Evolutionary conservation across 768 basidiomycete species (phyloP).

Genomic region (Sistotremastrum niveocremeum): DNA sequence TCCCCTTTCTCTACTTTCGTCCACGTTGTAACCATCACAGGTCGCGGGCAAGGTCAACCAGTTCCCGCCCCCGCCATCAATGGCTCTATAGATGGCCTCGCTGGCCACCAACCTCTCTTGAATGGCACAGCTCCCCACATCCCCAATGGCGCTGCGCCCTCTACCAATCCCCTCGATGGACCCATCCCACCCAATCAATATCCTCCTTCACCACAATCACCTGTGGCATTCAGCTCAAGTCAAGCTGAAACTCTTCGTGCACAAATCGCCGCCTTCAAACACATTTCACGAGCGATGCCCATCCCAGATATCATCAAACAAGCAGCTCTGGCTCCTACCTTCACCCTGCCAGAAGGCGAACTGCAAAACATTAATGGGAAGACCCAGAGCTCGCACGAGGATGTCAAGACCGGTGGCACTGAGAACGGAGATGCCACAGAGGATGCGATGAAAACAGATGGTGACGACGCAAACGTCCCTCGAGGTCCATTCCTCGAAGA

Average conservation of each 20-base stretch:
- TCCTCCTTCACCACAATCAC: slow-evolving; percentile 48
- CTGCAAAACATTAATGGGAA: too few relatives aligned
- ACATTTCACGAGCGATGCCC: slow-evolving; percentile 48
- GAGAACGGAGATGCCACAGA: slow-evolving; percentile 15
- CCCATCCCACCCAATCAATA: slow-evolving; percentile 34
- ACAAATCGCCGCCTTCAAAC: slow-evolving; percentile 74
- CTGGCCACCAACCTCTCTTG: slow-evolving; percentile 18
- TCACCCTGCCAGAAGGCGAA: slow-evolving; percentile 47
- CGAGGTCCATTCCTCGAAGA: slow-evolving; percentile 70
- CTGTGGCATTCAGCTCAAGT: slow-evolving; percentile 65
- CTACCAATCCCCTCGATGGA: slow-evolving; percentile 32
- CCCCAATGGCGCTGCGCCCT: slow-evolving; percentile 23
- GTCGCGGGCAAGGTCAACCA: slow-evolving; percentile 16
- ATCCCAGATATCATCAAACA: slow-evolving; percentile 59
- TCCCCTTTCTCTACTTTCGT: slow-evolving; percentile 5
- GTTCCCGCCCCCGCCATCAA: slow-evolving; percentile 17
- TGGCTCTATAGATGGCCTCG: slow-evolving; percentile 15
- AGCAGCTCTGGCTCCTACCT: slow-evolving; percentile 52
- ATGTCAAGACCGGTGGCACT: slow-evolving; percentile 4
- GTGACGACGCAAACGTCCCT: slow-evolving; percentile 40
- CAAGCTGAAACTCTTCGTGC: slow-evolving; percentile 67
- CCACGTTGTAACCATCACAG: slow-evolving; percentile 15
- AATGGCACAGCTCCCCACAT: slow-evolving; percentile 40
- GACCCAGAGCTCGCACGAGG: not conserved
- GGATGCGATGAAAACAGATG: slow-evolving; percentile 43